phyloP scores from a whole-genome alignment of 1,139 yeast species.

The Pichia sp. region DNA sequence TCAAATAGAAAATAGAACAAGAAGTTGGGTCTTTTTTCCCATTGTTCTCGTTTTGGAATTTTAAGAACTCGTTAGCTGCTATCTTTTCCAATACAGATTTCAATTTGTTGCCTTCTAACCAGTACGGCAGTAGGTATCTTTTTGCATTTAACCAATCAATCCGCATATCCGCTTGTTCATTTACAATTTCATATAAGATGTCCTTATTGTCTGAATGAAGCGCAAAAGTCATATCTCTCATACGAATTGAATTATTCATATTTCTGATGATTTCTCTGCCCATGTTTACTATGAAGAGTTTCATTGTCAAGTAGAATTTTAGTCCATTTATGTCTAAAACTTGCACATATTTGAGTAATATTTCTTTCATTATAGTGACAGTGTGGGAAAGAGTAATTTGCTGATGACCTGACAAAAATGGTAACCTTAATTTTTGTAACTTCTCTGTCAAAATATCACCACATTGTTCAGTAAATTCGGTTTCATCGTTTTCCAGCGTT shows the following conservation, averaged over 20 bases:
- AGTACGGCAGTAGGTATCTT: slow-evolving; percentile 64
- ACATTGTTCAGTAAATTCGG: slow-evolving; percentile 42
- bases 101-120: slow-evolving; percentile 61
- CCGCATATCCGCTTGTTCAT: slow-evolving; percentile 40
- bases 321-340: slow-evolving; percentile 71
- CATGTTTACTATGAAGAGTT: slow-evolving; percentile 57
- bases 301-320: slow-evolving; percentile 68
- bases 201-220: slow-evolving; percentile 78
- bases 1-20: slow-evolving; percentile 72
- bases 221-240: slow-evolving; percentile 88
- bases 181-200: slow-evolving; percentile 53
- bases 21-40: slow-evolving; percentile 66
- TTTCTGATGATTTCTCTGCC: slow-evolving; percentile 36
- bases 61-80: slow-evolving; percentile 62
- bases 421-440: slow-evolving; percentile 62
- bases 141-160: slow-evolving; percentile 59
- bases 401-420: slow-evolving; percentile 84
- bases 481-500: too few relatives aligned
- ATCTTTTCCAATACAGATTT: slow-evolving; percentile 55
- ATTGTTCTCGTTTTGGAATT: slow-evolving; percentile 26
- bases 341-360: slow-evolving; percentile 41
- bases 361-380: slow-evolving; percentile 56
- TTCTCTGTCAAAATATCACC: slow-evolving; percentile 54
- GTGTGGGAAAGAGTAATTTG: slow-evolving; percentile 77
- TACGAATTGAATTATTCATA: slow-evolving; percentile 42